Percentiles rank a stretch among this genome's conserved stretches.
These are phyloP conservation scores for Tetrapisispora iriomotensis DNA, from an alignment of 805 yeast species.

Conservation along the genomic window DNA sequence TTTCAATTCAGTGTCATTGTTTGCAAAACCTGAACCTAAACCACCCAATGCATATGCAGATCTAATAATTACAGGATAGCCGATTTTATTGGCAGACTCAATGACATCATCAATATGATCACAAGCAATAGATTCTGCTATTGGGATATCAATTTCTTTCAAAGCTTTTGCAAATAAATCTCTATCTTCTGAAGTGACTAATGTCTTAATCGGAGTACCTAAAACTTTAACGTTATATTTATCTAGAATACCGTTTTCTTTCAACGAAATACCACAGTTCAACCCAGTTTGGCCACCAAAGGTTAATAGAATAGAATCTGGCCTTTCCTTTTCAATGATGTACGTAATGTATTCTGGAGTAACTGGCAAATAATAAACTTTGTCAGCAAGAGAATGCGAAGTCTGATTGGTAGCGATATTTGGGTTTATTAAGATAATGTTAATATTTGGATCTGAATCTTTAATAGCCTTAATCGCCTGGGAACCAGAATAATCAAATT, in stretches of 20 bases:
- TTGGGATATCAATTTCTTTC: constrained; percentile 90
- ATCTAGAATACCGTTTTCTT: constrained; percentile 88
- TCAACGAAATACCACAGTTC: constrained; percentile 91
- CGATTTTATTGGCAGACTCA: constrained; percentile 76
- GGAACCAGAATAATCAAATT: constrained; percentile 93
- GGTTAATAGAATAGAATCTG: constrained; percentile 91
- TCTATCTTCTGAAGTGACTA: constrained; percentile 96
- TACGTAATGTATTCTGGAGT: constrained; percentile 94
- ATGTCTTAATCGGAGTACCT: constrained; percentile 94
- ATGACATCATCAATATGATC: constrained; percentile 88
- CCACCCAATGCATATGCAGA: constrained; percentile 98
- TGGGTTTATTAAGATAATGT: constrained; percentile 83
- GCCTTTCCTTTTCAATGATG: constrained; percentile 90
- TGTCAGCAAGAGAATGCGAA: constrained; percentile 89
- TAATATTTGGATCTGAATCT: constrained; percentile 76
- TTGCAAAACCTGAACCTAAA: constrained; percentile 94
- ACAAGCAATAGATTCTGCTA: constrained; percentile 94
- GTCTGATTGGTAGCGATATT: constrained; percentile 97
- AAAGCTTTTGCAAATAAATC: constrained; percentile 91
- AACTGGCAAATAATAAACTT: constrained; percentile 89
- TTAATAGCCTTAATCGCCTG: constrained; percentile 94
- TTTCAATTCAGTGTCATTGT: constrained; percentile 68
- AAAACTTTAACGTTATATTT: constrained; percentile 87
- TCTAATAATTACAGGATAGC: constrained; percentile 94
- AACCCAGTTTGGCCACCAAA: constrained; percentile 98